Base-by-base conservation (phyloP, 2,329 filamentous ascomycete genomes). In the Aureobasidium sp. region DNA sequence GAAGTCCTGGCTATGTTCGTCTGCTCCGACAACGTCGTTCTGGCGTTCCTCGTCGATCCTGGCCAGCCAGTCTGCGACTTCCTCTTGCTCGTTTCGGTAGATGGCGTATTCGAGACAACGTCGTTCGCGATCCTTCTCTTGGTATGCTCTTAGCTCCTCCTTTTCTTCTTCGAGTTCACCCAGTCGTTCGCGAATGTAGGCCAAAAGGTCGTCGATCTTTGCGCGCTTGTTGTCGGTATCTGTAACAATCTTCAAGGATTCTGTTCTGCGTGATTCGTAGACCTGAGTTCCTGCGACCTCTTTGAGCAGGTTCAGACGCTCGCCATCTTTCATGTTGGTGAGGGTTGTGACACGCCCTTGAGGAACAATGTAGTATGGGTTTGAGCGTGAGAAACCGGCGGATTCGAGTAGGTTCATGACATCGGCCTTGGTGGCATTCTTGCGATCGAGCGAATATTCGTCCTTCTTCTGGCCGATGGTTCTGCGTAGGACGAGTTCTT, bases 391-490 rank as follows among this genome's bases (percentile, higher is more conserved):
- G 76, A 99, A 97, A 24, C 94, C 94, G 15, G 94, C 94, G 8
- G 92, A 95, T 74, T 99, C 94, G 46, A 99, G 83, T 41, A 99
- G 83, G 73, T 96, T 96, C 81, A 95, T 89, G 64, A 99, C 93
- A 73, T 99, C 94, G 65, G 87, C 84, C 74, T 96, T 96, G 41
- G 92, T 96, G 37, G 92, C 90, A 67, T 96, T 96, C 78, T 97
- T 99, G 73, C 92, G 90, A 76, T 99, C 94, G 34, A 99, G 84
- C 1, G 93, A 96, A 74, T 97, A 99, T 78, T 99, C 94, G 73
- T 99, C 94, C 77, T 99, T 99, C 77, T 99, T 97, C 66, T 93
- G 82, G 59, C 93, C 94, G 74, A 99, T 99, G 0, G 94, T 97
- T 48, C 94, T 89, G 65, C 95, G 89, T 63, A 99, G 79, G 46